Conservation (phyloP, 2,329 filamentous ascomycete species). For the Monosporascus sp. region DNA sequence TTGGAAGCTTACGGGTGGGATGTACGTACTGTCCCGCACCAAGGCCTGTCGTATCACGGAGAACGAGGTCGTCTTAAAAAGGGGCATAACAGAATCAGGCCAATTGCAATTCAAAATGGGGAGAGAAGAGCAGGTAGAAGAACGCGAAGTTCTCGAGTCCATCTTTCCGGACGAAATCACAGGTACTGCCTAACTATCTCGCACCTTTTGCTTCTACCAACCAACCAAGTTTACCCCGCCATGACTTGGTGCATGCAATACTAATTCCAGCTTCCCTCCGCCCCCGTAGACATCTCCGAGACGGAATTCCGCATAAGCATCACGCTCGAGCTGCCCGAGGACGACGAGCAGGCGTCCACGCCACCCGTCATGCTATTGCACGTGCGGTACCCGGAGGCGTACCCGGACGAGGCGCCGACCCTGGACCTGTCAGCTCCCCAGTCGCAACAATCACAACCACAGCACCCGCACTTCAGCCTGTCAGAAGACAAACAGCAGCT, state of each 20-base stretch:
- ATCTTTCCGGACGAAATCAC: conserved; percentile 98
- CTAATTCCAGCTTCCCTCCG: background rate
- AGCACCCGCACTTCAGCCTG: conserved; percentile 70
- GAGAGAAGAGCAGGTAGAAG: conserved; percentile 86
- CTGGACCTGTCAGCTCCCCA: conserved; percentile 67
- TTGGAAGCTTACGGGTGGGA: no score
- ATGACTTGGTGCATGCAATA: conserved; percentile 1
- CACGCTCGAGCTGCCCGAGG: conserved; percentile 69
- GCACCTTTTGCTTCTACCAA: conserved; percentile 3
- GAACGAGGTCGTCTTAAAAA: no score
- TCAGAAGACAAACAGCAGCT: conserved; percentile 73
- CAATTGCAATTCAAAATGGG: conserved; percentile 43
- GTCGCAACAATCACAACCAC: conserved; percentile 57
- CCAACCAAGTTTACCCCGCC: background rate
- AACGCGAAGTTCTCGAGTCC: conserved; percentile 94
- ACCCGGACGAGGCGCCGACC: conserved; percentile 80
- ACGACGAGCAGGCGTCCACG: conserved; percentile 57
- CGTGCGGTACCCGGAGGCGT: conserved; percentile 82
- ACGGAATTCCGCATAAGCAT: conserved; percentile 84
- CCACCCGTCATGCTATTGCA: conserved; percentile 72
- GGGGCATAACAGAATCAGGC: background rate
- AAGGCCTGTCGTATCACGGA: no score
- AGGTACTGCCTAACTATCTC: conserved; percentile 45
- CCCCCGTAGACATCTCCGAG: conserved; percentile 72
- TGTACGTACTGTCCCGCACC: no score